Evolutionary conservation across 352 stramenopile species (phyloP), one percentile per base, ranked within the genome.

Genomic region (Phytophthora cactorum): DNA sequence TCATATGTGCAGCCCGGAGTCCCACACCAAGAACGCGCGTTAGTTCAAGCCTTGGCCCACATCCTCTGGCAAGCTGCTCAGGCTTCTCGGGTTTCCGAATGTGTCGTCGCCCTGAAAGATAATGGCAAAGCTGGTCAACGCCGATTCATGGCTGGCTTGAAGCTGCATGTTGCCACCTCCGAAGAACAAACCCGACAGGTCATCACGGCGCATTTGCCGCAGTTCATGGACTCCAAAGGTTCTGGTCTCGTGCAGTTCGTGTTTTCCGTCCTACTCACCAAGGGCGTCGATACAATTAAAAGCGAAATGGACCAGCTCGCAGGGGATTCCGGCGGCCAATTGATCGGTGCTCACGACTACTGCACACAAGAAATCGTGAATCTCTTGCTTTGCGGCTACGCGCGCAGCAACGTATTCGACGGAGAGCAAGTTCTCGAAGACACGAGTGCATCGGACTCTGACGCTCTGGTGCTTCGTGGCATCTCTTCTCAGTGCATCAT

Each of bases 301-400:
- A 63, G 55, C 41, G 94, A 98, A 62, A 97, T 98, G 85, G 95
- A 98, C 54, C 63, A 82, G 4, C 57, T 85, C 15, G 86, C 80
- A 38, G 79, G 81, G 44, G 76, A 82, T 25, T 58, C 66, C 5
- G 76, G 72, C 25, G 75, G 79, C 3, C 82, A 87, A 59, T 75
- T 97, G 43, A 93, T 97, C 39, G 91, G 91, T 11, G 73, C 69
- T 0, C 90, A 97, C 61, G 88, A 96, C 59, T 97, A 97, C 49
- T 96, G 90, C 56, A 95, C 87, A 0, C 95, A 99, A 61, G 97
- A 99, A 70, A 81, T 99, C 27, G 97, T 99, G 7, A 99, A 99
- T 78, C 68, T 99, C 39, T 70, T 99, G n/a, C 73, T 99, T 6
- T 90, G 90, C 25, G 97, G 97, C 8, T 82, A 91, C 41, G 95